These are phyloP conservation scores for Wickerhamiella kurtzmanii DNA, from an alignment of 805 yeast species.

Conservation along the genomic window DNA sequence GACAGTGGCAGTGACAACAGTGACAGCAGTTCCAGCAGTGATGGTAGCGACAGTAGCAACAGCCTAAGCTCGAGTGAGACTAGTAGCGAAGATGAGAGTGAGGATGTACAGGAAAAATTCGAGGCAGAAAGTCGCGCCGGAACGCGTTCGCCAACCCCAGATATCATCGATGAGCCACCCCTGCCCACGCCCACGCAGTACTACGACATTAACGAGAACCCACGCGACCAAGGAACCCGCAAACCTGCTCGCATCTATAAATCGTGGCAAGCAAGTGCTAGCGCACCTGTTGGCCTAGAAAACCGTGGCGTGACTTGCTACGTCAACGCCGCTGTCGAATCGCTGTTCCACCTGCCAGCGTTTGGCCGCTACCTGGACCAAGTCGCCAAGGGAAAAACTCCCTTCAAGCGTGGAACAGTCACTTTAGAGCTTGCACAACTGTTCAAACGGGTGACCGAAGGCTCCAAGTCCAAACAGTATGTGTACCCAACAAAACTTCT, in stretches of 20 bases:
- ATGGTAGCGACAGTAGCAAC: no score
- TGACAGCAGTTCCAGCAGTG: no score
- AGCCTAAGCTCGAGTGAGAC: neutral
- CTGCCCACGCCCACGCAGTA: no score
- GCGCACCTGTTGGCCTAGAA: constrained; percentile 54
- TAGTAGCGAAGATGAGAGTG: constrained; percentile 2
- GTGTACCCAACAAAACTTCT: constrained; percentile 68
- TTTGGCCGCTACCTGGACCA: constrained; percentile 69
- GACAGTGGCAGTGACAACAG: neutral
- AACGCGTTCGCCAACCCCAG: no score
- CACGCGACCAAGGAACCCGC: constrained; percentile 52
- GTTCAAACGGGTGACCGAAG: constrained; percentile 16
- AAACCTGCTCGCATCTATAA: constrained; percentile 46
- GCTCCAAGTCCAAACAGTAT: constrained; percentile 31
- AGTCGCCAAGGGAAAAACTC: constrained; percentile 40
- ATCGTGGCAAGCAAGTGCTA: constrained; percentile 39
- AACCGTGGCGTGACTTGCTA: constrained; percentile 95
- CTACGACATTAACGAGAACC: constrained; percentile 43
- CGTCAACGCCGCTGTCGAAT: constrained; percentile 89
- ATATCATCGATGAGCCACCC: no score
- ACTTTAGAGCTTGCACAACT: constrained; percentile 23
- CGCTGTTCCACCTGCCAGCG: constrained; percentile 83
- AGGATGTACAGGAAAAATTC: neutral
- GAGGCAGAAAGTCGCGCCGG: no score
- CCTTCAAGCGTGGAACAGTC: constrained; percentile 18